Conservation (phyloP, 306 rosid genomes). For the Vicia sativa region DNA sequence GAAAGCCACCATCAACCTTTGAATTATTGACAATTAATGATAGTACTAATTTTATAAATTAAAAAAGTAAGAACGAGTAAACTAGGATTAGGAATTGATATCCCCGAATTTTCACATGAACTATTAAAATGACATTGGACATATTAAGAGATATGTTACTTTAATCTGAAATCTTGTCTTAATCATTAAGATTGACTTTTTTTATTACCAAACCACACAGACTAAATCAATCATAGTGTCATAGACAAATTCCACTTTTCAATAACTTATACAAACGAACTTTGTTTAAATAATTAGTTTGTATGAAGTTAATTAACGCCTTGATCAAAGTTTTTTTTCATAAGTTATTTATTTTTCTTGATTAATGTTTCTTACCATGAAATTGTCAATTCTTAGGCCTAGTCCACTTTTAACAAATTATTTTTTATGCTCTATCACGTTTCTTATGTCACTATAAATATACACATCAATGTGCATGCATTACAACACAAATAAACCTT, state of each 20-base stretch:
- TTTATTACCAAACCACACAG: not conserved
- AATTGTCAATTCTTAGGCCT: slow-evolving; percentile 27
- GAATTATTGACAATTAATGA: too few relatives aligned
- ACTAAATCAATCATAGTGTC: slow-evolving; percentile 33
- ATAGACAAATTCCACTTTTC: slow-evolving; percentile 13
- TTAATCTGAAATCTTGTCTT: not conserved
- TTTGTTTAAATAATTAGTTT: not conserved
- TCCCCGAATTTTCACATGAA: too few relatives aligned
- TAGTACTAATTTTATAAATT: too few relatives aligned
- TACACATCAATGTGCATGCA: not conserved
- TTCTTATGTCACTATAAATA: slow-evolving; percentile 30
- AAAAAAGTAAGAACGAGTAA: too few relatives aligned
- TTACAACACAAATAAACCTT: slow-evolving; percentile 5
- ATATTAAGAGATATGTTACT: too few relatives aligned
- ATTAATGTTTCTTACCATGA: slow-evolving; percentile 33
- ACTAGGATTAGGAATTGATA: too few relatives aligned
- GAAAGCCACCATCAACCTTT: too few relatives aligned
- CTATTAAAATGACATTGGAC: too few relatives aligned
- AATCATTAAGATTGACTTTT: not conserved
- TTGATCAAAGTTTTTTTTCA: slow-evolving; percentile 25
- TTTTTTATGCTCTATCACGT: not conserved
- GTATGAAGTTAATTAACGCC: not conserved
- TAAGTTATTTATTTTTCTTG: not conserved
- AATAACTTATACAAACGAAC: not conserved
- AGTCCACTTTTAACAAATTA: slow-evolving; percentile 12